These are phyloP conservation scores for Didymosphaeria variabile DNA, from an alignment of 2,329 filamentous ascomycete genomes.

Conservation along the genomic window DNA sequence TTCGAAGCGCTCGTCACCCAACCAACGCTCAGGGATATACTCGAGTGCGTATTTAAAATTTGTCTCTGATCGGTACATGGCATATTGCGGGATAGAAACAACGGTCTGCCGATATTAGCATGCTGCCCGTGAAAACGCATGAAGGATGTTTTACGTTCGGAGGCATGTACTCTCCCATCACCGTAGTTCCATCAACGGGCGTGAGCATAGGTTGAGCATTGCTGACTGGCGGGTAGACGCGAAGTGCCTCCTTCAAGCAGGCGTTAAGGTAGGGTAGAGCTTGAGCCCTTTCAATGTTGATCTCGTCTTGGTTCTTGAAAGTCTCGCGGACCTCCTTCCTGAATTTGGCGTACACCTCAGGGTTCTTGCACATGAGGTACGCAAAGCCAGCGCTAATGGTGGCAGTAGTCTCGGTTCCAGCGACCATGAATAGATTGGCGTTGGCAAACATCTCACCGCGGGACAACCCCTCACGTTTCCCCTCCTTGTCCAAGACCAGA, in stretches of 20 bases:
- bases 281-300: slow-evolving; percentile 42
- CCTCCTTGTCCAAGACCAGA: slow-evolving; percentile 48
- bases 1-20: slow-evolving; percentile 34
- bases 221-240: slow-evolving; percentile 54
- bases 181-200: slow-evolving; percentile 46
- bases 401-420: slow-evolving; percentile 58
- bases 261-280: slow-evolving; percentile 50
- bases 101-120: background rate
- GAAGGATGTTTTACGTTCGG: slow-evolving; percentile 29
- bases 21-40: slow-evolving; percentile 56
- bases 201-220: slow-evolving; percentile 45
- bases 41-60: slow-evolving; percentile 48
- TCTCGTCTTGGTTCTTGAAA: slow-evolving; percentile 41
- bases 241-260: slow-evolving; percentile 53
- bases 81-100: background rate
- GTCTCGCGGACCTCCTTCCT: slow-evolving; percentile 39
- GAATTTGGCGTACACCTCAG: slow-evolving; percentile 35
- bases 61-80: slow-evolving; percentile 26
- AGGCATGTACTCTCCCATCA: slow-evolving; percentile 50
- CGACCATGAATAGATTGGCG: slow-evolving; percentile 50
- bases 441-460: slow-evolving; percentile 52
- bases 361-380: slow-evolving; percentile 45
- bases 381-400: slow-evolving; percentile 52
- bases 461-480: slow-evolving; percentile 26
- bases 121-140: background rate